Conservation (phyloP, 129 eudicot genomes). For the Chrysanthemum seticuspe region DNA sequence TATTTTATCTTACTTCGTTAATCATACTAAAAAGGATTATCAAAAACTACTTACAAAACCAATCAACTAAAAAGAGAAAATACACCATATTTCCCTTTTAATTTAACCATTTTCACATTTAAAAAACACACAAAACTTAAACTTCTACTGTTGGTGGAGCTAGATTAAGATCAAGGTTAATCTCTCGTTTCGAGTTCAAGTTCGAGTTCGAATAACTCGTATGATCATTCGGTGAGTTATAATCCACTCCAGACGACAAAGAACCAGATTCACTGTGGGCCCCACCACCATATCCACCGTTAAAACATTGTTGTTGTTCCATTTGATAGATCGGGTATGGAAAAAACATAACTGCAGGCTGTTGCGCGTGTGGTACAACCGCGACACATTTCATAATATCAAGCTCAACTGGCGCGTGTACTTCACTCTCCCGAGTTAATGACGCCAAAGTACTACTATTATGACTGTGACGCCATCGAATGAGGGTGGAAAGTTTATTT, state of each 20-base stretch:
- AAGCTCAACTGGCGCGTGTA: slow-evolving; percentile 46
- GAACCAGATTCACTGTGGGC: slow-evolving; percentile 55
- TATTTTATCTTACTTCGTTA: not conserved
- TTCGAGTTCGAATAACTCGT: slow-evolving; percentile 7
- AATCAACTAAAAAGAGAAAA: slow-evolving; percentile 9
- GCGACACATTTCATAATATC: slow-evolving; percentile 43
- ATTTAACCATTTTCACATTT: not conserved
- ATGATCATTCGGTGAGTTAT: slow-evolving; percentile 27
- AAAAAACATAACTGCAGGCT: slow-evolving; percentile 18
- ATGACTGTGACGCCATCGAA: slow-evolving; percentile 14
- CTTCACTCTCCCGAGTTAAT: slow-evolving; percentile 37
- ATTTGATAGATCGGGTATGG: slow-evolving; percentile 25
- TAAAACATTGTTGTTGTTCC: slow-evolving; percentile 23
- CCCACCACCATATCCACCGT: slow-evolving; percentile 36
- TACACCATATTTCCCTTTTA: not conserved
- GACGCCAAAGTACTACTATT: slow-evolving; percentile 60
- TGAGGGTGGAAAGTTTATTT: slow-evolving; percentile 52
- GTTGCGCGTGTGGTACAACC: slow-evolving; percentile 19
- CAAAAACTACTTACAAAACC: slow-evolving; percentile 19
- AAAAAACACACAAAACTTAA: not conserved
- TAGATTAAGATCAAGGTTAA: slow-evolving; percentile 62
- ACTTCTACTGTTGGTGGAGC: slow-evolving; percentile 53
- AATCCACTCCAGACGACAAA: slow-evolving; percentile 52
- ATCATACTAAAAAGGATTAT: no score
- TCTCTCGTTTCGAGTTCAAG: no score